Percentiles rank a stretch among this genome's conserved stretches.
These are phyloP conservation scores for Candida nonsorbophila DNA, from an alignment of 805 yeast genomes.

Conservation along the genomic window DNA sequence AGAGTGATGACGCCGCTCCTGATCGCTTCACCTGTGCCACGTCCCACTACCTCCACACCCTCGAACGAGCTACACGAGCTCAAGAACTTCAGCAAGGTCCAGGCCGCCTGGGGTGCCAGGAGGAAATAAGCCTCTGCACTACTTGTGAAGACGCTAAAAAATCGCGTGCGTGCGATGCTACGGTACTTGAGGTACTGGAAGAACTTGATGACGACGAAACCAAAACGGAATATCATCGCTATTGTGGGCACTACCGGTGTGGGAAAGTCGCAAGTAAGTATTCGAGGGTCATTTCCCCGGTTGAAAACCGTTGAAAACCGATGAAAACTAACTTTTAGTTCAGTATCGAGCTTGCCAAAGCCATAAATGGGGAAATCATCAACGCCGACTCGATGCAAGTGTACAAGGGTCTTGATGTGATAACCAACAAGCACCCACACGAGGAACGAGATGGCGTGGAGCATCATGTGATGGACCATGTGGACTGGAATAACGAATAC, in stretches of 20 bases:
- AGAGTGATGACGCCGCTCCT: no score
- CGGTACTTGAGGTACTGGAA: constrained; percentile 14
- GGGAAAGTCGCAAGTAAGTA: constrained; percentile 75
- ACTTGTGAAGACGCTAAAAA: no score
- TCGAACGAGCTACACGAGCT: no score
- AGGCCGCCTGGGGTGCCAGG: no score
- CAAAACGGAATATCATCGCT: constrained; percentile 45
- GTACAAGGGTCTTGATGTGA: constrained; percentile 64
- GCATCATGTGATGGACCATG: constrained; percentile 87
- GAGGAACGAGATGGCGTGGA: constrained; percentile 67
- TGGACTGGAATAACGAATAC: constrained; percentile 76
- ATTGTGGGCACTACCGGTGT: constrained; percentile 95
- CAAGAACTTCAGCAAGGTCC: no score
- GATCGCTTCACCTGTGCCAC: no score
- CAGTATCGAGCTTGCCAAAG: constrained; percentile 71
- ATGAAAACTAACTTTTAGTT: constrained; percentile 28
- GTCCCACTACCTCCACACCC: not conserved
- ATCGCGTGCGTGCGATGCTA: no score
- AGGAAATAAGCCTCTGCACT: no score
- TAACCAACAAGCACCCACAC: constrained; percentile 90
- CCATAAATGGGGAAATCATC: constrained; percentile 79
- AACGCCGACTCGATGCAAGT: constrained; percentile 98
- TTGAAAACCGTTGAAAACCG: not conserved
- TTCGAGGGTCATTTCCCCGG: not conserved
- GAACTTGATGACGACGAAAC: constrained; percentile 23